Conservation (phyloP, 2,329 filamentous ascomycete species). For the Polytolypa hystricis region DNA sequence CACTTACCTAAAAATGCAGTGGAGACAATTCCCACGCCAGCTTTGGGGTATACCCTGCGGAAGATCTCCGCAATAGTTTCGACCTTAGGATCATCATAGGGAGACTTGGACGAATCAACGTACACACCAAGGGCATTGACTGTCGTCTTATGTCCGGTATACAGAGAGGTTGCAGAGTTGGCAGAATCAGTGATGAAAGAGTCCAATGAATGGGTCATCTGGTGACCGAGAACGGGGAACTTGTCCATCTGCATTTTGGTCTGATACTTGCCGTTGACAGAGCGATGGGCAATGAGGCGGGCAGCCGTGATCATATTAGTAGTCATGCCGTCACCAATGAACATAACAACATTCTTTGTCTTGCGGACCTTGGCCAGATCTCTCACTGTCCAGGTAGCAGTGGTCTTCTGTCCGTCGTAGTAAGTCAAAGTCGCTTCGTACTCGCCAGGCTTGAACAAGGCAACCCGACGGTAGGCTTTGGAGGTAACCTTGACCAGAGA, state of each 20-base stretch:
- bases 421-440: conserved; percentile 69
- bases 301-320: conserved; percentile 49
- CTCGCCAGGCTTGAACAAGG: conserved; percentile 65
- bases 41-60: conserved; percentile 51
- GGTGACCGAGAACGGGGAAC: conserved; percentile 75
- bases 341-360: conserved; percentile 76
- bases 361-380: conserved; percentile 58
- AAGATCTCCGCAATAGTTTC: conserved; percentile 67
- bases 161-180: conserved; percentile 72
- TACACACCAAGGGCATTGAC: conserved; percentile 78
- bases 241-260: conserved; percentile 65
- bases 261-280: conserved; percentile 75
- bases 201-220: conserved; percentile 82
- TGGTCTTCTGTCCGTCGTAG: conserved; percentile 60
- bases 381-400: conserved; percentile 66
- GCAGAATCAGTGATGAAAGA: conserved; percentile 78
- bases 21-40: conserved; percentile 55
- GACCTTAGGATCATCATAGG: conserved; percentile 75
- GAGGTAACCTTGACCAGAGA: conserved; percentile 69
- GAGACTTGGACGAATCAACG: conserved; percentile 60
- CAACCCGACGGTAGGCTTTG: conserved; percentile 66
- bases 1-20: conserved; percentile 52
- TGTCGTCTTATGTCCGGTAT: conserved; percentile 72
- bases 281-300: conserved; percentile 69
- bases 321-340: conserved; percentile 61